Evolutionary conservation across 345 rosid genomes (phyloP), one percentile per base, ranked within the genome.

Genomic region (Salix dunnii): DNA sequence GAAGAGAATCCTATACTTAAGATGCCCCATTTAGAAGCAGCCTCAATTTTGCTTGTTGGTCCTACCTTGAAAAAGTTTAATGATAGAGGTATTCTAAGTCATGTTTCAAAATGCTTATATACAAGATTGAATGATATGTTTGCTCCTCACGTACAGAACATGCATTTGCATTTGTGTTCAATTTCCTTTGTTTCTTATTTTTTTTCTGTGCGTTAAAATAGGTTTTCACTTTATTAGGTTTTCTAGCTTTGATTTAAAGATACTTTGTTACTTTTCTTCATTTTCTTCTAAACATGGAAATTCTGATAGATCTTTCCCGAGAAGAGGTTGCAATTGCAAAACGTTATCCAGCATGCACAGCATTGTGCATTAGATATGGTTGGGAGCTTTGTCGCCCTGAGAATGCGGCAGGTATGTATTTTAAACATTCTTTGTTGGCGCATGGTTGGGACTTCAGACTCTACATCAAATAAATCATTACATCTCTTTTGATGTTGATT

Each of bases 1-100:
- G 99, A 95, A 87, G 99, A 95, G 88, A 95, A 95, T 85, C 98
- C 98, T 70, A 80, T 95, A 81, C 93, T 93, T 78, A 91, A 93
- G 89, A 91, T 93, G 90, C 81, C 94, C 79, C 97, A 95, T 86
- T 43, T 95, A 82, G 98, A 95, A 90, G 99, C 98, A 28, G 99
- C 98, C 76, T 84, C 92, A 72, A 90, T 93, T 78, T 77, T 95
- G 88, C 97, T 95, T 84, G 93, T 93, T 83, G 99, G 99, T 84
- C 91, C 93, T 71, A 90, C 97, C 62, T 84, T 95, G 87, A 95
- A 95, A 85, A 95, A 91, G 87, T 95, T 95, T 83, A 95, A 95
- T 84, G 99, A 95, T 88, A 90, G 96, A 93, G 99, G 99, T 95
- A 85, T 49, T 27, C 23, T 70, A 51, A 72, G 70, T 46, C 72